Evolutionary conservation across 2,329 filamentous ascomycete species (phyloP).

Genomic region (Blastomyces parvus): DNA sequence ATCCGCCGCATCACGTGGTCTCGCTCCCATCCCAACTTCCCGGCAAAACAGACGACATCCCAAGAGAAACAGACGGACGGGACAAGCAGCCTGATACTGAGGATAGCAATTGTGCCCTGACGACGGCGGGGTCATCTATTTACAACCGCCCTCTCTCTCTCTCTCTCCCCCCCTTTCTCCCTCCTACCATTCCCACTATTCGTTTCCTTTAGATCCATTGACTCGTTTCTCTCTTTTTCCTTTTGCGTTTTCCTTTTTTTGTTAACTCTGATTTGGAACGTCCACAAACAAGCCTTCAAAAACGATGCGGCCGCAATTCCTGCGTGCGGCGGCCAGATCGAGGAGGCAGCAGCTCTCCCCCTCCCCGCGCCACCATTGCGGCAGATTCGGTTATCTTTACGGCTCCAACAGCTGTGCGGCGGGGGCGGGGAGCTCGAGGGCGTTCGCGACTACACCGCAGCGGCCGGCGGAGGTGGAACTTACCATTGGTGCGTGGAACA

Average conservation of each 20-base stretch:
- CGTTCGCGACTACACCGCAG: conserved; percentile 70
- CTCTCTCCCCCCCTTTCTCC: not conserved
- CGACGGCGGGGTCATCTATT: not conserved
- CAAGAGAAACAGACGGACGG: too few relatives aligned
- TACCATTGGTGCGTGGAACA: conserved; percentile 64
- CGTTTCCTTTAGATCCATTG: conserved; percentile 16
- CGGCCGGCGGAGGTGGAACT: conserved; percentile 89
- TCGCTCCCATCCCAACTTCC: not conserved
- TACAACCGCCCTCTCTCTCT: conserved; percentile 5
- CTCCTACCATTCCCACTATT: not conserved
- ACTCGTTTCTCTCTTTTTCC: conserved; percentile 11
- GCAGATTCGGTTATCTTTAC: conserved; percentile 33
- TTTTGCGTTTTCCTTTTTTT: not conserved
- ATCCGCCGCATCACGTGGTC: conserved; percentile 8
- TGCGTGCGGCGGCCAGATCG: conserved; percentile 52
- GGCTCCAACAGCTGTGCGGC: conserved; percentile 32
- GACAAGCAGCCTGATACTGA: not conserved
- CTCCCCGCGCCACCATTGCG: conserved; percentile 31
- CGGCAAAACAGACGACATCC: not conserved
- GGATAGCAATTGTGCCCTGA: not conserved
- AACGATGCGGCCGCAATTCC: conserved; percentile 56
- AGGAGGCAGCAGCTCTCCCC: conserved; percentile 38
- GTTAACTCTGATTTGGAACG: not conserved
- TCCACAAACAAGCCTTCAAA: conserved; percentile 16
- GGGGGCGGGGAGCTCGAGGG: conserved; percentile 47